Evolutionary conservation across 2,329 filamentous ascomycete species (phyloP).

Genomic region (Fusarium buxicola): DNA sequence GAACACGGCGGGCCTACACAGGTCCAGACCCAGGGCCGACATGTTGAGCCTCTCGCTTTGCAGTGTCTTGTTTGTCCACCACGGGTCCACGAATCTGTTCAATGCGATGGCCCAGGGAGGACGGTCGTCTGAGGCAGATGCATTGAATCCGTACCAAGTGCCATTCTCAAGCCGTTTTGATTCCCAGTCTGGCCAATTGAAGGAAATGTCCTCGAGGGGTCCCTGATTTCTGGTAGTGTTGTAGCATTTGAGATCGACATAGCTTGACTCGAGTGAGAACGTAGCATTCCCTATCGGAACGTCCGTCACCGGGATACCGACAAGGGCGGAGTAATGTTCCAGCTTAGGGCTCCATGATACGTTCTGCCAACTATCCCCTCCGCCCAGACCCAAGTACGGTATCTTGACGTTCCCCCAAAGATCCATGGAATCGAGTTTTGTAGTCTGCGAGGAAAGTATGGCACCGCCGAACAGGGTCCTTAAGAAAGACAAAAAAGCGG

Average conservation of each 20-base stretch:
- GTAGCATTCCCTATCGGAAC: slow-evolving; percentile 5
- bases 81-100: slow-evolving; percentile 5
- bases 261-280: slow-evolving; percentile 23
- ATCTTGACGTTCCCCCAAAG: slow-evolving; percentile 27
- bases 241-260: slow-evolving; percentile 13
- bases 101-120: not conserved
- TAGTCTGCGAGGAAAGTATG: not conserved
- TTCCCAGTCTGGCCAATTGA: not conserved
- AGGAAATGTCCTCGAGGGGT: not conserved
- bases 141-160: slow-evolving; percentile 16
- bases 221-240: not conserved
- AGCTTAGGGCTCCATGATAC: not conserved
- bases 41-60: not conserved
- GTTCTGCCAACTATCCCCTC: not conserved
- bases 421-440: slow-evolving; percentile 3
- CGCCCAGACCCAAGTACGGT: not conserved
- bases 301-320: slow-evolving; percentile 13
- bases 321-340: slow-evolving; percentile 10
- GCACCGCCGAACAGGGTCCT: slow-evolving; percentile 1
- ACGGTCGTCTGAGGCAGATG: not conserved
- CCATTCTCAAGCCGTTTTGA: not conserved
- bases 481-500: not conserved
- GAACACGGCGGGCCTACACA: not conserved
- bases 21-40: not conserved
- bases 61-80: not conserved